Percentiles rank a stretch among this genome's conserved stretches.
Evolutionary conservation across 2,329 filamentous ascomycete species (phyloP).

Genomic region (Neofusicoccum sp.): DNA sequence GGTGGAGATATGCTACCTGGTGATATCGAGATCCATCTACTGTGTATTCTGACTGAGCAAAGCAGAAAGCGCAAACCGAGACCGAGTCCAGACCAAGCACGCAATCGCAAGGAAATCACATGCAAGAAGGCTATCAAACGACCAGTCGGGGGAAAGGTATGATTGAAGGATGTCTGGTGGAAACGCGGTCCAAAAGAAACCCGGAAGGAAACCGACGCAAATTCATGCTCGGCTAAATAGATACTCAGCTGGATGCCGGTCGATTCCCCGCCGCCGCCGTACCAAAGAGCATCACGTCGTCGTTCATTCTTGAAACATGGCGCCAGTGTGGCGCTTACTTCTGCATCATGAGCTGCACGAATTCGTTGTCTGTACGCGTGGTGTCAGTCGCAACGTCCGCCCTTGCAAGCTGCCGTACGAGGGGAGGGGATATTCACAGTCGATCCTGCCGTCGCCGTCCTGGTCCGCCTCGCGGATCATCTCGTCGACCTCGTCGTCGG

Average conservation of each 20-base stretch:
- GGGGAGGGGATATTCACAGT: conserved; percentile 49
- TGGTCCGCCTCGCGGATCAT: conserved; percentile 66
- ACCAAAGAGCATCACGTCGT: conserved; percentile 20
- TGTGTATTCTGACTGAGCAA: conserved; percentile 14
- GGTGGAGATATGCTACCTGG: conserved; percentile 4
- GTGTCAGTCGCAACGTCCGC: not conserved
- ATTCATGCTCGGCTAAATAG: conserved; percentile 8
- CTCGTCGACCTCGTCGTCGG: conserved; percentile 62
- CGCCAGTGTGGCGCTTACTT: conserved; percentile 38
- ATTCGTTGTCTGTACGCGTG: conserved; percentile 51
- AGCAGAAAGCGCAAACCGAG: not conserved
- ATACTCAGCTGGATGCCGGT: conserved; percentile 5
- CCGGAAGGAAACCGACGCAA: conserved; percentile 7
- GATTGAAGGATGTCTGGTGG: conserved; percentile 18
- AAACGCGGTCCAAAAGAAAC: conserved; percentile 15
- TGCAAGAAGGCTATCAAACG: conserved; percentile 12
- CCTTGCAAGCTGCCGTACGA: not conserved
- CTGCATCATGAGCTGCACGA: conserved; percentile 58
- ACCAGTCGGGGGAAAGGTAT: conserved; percentile 11
- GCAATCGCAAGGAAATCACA: conserved; percentile 17
- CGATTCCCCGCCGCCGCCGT: conserved; percentile 15
- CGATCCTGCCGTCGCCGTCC: conserved; percentile 63
- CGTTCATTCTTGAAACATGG: conserved; percentile 16
- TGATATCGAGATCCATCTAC: conserved; percentile 16
- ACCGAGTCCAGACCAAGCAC: conserved; percentile 4